phyloP scores from a whole-genome alignment of 345 rosid genomes.

The Kernera saxatilis region DNA sequence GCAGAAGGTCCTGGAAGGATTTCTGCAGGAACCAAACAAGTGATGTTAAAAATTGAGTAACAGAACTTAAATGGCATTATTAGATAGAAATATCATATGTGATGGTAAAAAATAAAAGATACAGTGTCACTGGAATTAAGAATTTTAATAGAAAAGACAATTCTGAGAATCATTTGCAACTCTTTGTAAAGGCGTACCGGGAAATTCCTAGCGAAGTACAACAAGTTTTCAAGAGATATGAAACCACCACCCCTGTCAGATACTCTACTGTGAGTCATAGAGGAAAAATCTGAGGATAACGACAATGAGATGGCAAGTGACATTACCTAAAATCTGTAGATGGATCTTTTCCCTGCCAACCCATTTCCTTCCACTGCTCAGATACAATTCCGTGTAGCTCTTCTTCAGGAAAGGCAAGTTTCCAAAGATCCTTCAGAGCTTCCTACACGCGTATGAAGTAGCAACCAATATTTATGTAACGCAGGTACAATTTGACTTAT shows the following conservation, averaged over 20 bases:
- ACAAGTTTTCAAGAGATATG: constrained; percentile 92
- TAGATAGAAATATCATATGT: not conserved
- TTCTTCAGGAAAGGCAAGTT: constrained; percentile 86
- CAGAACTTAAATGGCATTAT: not conserved
- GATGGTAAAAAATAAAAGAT: not conserved
- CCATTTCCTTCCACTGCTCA: constrained; percentile 99
- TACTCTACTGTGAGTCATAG: not conserved
- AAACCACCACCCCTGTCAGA: constrained; percentile 95
- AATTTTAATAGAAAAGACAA: not conserved
- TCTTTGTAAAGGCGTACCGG: constrained; percentile 44
- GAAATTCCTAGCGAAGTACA: constrained; percentile 76
- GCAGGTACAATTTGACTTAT: not conserved
- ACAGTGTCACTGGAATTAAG: not conserved
- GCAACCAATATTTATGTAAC: not conserved
- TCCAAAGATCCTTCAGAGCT: constrained; percentile 84
- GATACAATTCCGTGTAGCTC: constrained; percentile 78
- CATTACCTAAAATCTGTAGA: constrained; percentile 94
- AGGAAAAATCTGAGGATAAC: not conserved
- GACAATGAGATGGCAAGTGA: not conserved
- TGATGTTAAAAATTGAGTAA: not conserved
- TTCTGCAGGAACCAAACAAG: constrained; percentile 41
- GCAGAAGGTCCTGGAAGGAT: constrained; percentile 84
- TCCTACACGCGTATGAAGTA: constrained; percentile 43
- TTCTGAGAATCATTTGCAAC: not conserved
- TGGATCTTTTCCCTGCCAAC: constrained; percentile 99